Percentiles rank a stretch among this genome's conserved stretches.
Evolutionary conservation across 2,329 filamentous ascomycete species (phyloP).

Genomic region (Stylonectria norvegica): DNA sequence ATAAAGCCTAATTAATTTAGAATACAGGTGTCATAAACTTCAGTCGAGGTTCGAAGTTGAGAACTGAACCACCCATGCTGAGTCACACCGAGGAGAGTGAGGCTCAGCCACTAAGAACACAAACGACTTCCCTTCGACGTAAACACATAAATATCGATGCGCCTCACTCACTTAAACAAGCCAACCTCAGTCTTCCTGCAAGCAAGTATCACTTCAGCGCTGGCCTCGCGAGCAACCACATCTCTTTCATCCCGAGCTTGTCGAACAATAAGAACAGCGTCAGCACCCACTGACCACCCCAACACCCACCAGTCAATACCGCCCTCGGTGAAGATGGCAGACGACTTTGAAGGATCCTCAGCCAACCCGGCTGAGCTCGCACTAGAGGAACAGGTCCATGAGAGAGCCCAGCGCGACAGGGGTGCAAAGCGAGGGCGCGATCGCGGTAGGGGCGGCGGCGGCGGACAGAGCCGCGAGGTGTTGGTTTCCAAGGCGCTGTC

Average conservation of each 20-base stretch:
- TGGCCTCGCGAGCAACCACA: background rate
- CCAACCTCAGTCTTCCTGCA: background rate
- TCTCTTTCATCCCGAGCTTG: background rate
- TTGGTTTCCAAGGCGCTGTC: slow-evolving; percentile 54
- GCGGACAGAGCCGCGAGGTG: slow-evolving; percentile 40
- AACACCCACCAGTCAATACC: background rate
- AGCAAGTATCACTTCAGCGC: background rate
- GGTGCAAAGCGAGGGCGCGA: slow-evolving; percentile 29
- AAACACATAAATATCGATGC: no score
- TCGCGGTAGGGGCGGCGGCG: slow-evolving; percentile 29
- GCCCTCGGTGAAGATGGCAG: slow-evolving; percentile 16
- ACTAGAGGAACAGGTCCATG: slow-evolving; percentile 21
- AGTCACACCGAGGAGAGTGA: slow-evolving; percentile 24
- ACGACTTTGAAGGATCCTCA: slow-evolving; percentile 2
- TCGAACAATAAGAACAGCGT: background rate
- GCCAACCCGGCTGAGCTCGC: slow-evolving; percentile 15
- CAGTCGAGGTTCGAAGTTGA: no score
- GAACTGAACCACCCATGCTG: no score
- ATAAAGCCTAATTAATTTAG: no score
- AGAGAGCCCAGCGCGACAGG: slow-evolving; percentile 15
- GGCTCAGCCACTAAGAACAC: background rate
- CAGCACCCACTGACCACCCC: background rate
- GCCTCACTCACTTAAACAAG: background rate
- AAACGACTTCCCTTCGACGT: no score
- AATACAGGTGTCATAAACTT: no score